phyloP scores from a whole-genome alignment of 768 basidiomycete genomes.

The Coprinopsis sp. region DNA sequence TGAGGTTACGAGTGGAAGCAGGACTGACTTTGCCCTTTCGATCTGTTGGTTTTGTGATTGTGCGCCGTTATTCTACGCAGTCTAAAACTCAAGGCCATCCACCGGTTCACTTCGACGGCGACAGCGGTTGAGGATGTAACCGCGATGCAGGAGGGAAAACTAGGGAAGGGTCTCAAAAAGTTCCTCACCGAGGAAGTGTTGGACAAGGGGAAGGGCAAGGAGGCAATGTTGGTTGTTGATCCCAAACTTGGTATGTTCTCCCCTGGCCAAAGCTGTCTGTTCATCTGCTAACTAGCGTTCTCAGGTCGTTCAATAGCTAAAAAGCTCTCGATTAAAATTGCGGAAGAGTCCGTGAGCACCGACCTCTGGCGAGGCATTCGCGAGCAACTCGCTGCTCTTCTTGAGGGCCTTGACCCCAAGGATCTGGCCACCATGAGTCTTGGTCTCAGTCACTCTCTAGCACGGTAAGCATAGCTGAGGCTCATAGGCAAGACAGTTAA shows the following conservation, averaged over 20 bases:
- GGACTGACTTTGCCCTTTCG: conserved; percentile 4
- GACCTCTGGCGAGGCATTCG: conserved; percentile 98
- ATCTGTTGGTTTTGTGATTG: neutral
- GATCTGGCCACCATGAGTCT: conserved; percentile 97
- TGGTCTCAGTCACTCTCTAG: conserved; percentile 95
- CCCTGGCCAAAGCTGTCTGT: conserved; percentile 1
- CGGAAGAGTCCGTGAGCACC: conserved; percentile 41
- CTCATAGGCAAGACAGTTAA: neutral
- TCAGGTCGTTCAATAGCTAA: conserved; percentile 84
- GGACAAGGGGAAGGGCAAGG: conserved; percentile 88
- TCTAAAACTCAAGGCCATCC: conserved; percentile 89
- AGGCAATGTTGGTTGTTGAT: conserved; percentile 81
- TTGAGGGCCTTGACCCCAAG: conserved; percentile 89
- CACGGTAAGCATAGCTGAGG: conserved; percentile 51
- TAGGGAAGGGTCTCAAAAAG: conserved; percentile 89
- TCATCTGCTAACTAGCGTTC: conserved; percentile 3
- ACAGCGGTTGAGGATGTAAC: conserved; percentile 96
- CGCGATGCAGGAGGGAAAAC: conserved; percentile 85
- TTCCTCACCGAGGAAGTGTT: conserved; percentile 85
- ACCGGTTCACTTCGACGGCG: conserved; percentile 95
- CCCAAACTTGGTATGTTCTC: conserved; percentile 73
- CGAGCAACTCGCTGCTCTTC: conserved; percentile 75
- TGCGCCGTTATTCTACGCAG: too few relatives aligned
- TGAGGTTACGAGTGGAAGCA: neutral
- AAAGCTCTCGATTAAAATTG: conserved; percentile 89